Evolutionary conservation across 2,329 filamentous ascomycete species (phyloP).

Genomic region (Neoascochyta sp.): DNA sequence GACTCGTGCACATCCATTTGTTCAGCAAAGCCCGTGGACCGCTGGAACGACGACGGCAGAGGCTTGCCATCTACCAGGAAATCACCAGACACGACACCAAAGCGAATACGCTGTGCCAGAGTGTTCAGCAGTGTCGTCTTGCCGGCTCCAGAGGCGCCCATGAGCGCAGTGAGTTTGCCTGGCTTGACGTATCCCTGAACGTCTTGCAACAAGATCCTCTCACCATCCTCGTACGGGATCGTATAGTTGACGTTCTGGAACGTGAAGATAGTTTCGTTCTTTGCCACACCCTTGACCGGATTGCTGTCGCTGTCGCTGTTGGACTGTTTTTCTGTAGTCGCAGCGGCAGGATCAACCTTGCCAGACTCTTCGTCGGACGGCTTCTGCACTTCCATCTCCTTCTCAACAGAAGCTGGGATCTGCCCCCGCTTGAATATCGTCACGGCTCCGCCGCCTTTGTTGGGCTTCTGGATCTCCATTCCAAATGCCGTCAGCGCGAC

Average conservation of each 20-base stretch:
- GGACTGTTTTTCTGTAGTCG: too few relatives aligned
- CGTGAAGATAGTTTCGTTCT: constrained; percentile 63
- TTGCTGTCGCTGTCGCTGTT: constrained; percentile 20
- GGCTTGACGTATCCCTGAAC: constrained; percentile 85
- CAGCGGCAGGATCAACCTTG: constrained; percentile 29
- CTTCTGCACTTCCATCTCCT: constrained; percentile 53
- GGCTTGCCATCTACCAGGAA: constrained; percentile 43
- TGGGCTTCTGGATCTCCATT: constrained; percentile 54
- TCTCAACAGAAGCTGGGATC: constrained; percentile 56
- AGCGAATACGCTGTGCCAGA: constrained; percentile 42
- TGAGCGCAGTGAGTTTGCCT: constrained; percentile 81
- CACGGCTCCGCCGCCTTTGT: constrained; percentile 57
- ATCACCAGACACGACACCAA: constrained; percentile 45
- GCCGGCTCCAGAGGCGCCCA: constrained; percentile 58
- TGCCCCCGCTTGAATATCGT: constrained; percentile 63
- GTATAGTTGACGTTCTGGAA: constrained; percentile 85
- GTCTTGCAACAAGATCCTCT: constrained; percentile 53
- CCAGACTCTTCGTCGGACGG: constrained; percentile 53
- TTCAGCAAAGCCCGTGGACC: constrained; percentile 73
- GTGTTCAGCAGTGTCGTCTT: constrained; percentile 39
- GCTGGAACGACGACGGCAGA: constrained; percentile 67
- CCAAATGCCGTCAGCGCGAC: constrained; percentile 45
- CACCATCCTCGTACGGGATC: constrained; percentile 50
- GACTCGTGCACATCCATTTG: constrained; percentile 61
- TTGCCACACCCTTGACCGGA: constrained; percentile 51